Conservation (phyloP, 2,329 filamentous ascomycete species). For the Trichoderma cornu-damae region DNA sequence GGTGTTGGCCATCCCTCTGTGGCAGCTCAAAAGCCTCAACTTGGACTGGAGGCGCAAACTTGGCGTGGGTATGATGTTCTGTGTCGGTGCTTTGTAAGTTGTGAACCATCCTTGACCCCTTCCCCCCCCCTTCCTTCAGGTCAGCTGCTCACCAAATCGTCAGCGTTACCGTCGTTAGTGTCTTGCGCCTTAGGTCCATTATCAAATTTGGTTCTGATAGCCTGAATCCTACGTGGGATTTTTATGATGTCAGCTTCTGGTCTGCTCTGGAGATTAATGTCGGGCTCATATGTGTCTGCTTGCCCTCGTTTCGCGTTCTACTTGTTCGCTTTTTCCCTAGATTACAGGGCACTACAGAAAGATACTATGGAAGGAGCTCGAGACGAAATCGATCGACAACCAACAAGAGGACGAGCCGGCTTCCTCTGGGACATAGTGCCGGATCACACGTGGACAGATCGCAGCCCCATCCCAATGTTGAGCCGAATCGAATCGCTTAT, state of each 20-base stretch:
- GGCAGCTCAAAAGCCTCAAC: conserved; percentile 39
- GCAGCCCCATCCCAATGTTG: conserved; percentile 21
- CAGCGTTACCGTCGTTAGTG: conserved; percentile 37
- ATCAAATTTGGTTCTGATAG: conserved; percentile 29
- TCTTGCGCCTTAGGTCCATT: conserved; percentile 34
- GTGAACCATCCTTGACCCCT: background rate
- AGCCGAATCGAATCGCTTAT: conserved; percentile 29
- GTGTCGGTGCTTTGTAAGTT: conserved; percentile 43
- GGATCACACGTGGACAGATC: conserved; percentile 26
- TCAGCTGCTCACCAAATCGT: background rate
- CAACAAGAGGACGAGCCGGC: conserved; percentile 18
- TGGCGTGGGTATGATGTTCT: conserved; percentile 47
- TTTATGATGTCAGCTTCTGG: conserved; percentile 31
- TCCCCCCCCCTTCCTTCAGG: background rate
- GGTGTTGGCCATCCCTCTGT: conserved; percentile 48
- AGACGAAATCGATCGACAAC: conserved; percentile 19
- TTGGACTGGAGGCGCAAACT: conserved; percentile 46
- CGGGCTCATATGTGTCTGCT: conserved; percentile 37
- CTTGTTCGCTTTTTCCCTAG: conserved; percentile 38
- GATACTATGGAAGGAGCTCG: conserved; percentile 28
- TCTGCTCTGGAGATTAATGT: conserved; percentile 38
- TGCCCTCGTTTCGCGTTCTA: conserved; percentile 35
- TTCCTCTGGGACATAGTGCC: conserved; percentile 23
- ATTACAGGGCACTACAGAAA: conserved; percentile 29
- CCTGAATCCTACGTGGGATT: conserved; percentile 35